Conservation (phyloP, 257 asterid species). For the Ballota nigra region DNA sequence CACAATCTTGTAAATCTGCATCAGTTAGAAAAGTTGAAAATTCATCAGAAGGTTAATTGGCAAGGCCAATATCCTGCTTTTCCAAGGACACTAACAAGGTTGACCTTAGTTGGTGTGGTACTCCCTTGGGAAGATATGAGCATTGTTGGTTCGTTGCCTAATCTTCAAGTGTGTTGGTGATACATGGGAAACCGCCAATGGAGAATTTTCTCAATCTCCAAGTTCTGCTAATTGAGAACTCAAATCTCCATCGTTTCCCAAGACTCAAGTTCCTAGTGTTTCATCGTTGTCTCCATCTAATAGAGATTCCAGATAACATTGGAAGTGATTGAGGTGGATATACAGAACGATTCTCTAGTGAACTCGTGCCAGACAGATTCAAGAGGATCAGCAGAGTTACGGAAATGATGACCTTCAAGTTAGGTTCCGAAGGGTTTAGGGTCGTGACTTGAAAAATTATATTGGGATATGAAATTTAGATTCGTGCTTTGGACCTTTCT, state of each 20-base stretch:
- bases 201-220: slow-evolving; percentile 9
- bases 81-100: not conserved
- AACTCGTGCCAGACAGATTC: not conserved
- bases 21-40: not conserved
- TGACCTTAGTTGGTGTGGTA: not conserved
- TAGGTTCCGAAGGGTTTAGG: no score
- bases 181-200: not conserved
- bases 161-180: not conserved
- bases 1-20: not conserved
- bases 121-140: no score
- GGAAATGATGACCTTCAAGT: not conserved
- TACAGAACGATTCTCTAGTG: not conserved
- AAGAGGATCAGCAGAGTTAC: not conserved
- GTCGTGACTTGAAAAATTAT: no score
- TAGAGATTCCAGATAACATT: not conserved
- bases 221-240: not conserved
- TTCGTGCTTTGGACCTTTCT: no score
- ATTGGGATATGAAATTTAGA: no score
- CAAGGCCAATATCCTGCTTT: not conserved
- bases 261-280: not conserved
- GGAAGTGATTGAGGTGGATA: not conserved
- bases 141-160: not conserved
- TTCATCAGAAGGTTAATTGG: not conserved
- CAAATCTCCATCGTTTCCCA: slow-evolving; percentile 4
- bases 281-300: not conserved